phyloP scores from a whole-genome alignment of 805 yeast genomes.

The Komagataella pseudopastoris region DNA sequence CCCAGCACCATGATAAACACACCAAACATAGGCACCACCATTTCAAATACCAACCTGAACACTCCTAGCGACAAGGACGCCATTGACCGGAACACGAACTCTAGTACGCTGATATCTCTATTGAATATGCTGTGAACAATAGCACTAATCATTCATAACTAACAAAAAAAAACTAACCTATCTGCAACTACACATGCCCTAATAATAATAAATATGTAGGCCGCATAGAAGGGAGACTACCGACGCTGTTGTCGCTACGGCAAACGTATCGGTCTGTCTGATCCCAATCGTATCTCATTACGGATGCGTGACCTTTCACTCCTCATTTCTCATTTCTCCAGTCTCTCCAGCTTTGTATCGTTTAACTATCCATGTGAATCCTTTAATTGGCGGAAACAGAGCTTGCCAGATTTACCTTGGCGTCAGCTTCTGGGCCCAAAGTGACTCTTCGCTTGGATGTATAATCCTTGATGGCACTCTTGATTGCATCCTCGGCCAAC shows the following conservation, averaged over 20 bases:
- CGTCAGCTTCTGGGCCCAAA: constrained; percentile 40
- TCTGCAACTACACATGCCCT: not conserved
- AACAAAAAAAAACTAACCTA: not conserved
- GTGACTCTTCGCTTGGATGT: constrained; percentile 61
- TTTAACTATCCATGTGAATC: not conserved
- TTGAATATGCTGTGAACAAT: not conserved
- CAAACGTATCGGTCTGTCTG: not conserved
- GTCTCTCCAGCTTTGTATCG: not conserved
- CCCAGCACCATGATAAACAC: not conserved
- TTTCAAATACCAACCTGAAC: not conserved
- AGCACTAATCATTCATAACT: not conserved
- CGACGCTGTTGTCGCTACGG: not conserved
- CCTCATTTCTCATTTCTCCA: not conserved
- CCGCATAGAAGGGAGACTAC: not conserved
- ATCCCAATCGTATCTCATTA: not conserved
- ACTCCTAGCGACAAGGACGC: not conserved
- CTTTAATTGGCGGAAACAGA: not conserved
- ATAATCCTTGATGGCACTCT: constrained; percentile 93
- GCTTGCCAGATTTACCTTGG: not conserved
- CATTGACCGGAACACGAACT: not conserved
- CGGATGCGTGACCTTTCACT: not conserved
- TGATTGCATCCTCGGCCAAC: constrained; percentile 98
- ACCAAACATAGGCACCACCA: not conserved
- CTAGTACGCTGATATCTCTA: not conserved
- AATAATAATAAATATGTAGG: not conserved